phyloP scores from a whole-genome alignment of 176 grass and related monocot species.

The Oryza coarctata region DNA sequence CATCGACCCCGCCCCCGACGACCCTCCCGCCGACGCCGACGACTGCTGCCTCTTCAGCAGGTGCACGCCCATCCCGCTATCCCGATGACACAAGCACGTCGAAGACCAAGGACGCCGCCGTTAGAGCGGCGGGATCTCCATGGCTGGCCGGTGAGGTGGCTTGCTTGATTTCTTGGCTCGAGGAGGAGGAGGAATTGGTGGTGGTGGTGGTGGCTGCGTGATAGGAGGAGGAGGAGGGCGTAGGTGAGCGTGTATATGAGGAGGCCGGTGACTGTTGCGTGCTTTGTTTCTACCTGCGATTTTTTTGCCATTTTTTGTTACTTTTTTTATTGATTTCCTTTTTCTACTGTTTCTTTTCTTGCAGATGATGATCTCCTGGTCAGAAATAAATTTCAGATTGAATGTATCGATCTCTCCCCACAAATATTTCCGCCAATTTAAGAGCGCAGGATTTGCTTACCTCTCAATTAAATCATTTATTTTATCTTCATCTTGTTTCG shows the following conservation, averaged over 20 bases:
- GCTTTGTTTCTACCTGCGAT: not conserved
- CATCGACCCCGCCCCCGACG: conserved; percentile 7
- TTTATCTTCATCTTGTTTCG: no score
- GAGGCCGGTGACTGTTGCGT: not conserved
- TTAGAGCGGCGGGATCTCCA: not conserved
- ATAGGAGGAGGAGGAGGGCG: not conserved
- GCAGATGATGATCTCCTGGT: not conserved
- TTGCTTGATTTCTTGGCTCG: not conserved
- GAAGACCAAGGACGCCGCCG: not conserved
- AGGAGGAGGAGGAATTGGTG: not conserved
- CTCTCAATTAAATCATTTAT: not conserved
- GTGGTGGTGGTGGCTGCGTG: not conserved
- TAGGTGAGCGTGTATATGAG: not conserved
- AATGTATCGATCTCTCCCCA: not conserved
- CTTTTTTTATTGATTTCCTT: not conserved
- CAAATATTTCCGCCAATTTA: not conserved
- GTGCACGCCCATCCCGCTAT: conserved; percentile 22
- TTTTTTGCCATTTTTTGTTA: not conserved
- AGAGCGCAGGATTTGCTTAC: not conserved
- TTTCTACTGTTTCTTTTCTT: not conserved
- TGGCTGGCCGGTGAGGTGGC: not conserved
- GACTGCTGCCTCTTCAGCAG: conserved; percentile 53
- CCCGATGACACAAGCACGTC: not conserved
- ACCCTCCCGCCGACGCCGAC: conserved; percentile 14
- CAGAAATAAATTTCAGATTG: not conserved